Percentiles rank a stretch among this genome's conserved stretches.
Evolutionary conservation across 169 alveolate species (phyloP).

Genomic region (Condylostoma magnum): DNA sequence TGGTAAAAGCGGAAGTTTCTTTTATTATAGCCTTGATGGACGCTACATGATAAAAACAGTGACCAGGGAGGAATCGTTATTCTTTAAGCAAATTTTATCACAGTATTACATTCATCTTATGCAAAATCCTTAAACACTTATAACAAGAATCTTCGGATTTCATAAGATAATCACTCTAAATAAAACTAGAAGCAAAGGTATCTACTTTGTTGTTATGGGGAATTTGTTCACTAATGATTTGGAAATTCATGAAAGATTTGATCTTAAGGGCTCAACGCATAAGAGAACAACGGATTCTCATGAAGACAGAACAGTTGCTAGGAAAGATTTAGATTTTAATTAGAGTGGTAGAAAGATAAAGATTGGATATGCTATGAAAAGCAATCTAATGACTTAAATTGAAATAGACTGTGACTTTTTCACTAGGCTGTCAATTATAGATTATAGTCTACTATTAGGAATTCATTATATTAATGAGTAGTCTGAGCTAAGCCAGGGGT

Average conservation of each 20-base stretch:
- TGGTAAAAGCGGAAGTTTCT: slow-evolving; percentile 84
- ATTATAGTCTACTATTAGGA: slow-evolving; percentile 81
- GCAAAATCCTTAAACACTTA: slow-evolving; percentile 57
- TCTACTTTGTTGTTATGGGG: slow-evolving; percentile 77
- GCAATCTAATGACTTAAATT: neutral
- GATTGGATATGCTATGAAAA: neutral
- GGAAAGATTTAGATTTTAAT: slow-evolving; percentile 21
- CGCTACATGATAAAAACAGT: slow-evolving; percentile 79
- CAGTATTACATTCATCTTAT: slow-evolving; percentile 57
- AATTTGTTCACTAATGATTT: slow-evolving; percentile 74
- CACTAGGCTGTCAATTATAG: slow-evolving; percentile 66
- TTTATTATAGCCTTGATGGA: slow-evolving; percentile 85
- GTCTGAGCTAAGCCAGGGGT: slow-evolving; percentile 14
- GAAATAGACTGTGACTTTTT: slow-evolving; percentile 57
- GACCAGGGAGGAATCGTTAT: slow-evolving; percentile 67
- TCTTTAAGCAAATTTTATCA: slow-evolving; percentile 58
- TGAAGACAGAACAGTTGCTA: slow-evolving; percentile 16
- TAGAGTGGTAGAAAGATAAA: neutral
- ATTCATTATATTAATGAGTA: slow-evolving; percentile 44
- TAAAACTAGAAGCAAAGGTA: slow-evolving; percentile 49
- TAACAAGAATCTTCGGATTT: slow-evolving; percentile 78
- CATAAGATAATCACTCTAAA: slow-evolving; percentile 69
- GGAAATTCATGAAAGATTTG: slow-evolving; percentile 76
- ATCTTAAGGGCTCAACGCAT: slow-evolving; percentile 79
- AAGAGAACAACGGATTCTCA: slow-evolving; percentile 60